Conservation (phyloP, 345 rosid genomes). For the Rhodamnia argentea region DNA sequence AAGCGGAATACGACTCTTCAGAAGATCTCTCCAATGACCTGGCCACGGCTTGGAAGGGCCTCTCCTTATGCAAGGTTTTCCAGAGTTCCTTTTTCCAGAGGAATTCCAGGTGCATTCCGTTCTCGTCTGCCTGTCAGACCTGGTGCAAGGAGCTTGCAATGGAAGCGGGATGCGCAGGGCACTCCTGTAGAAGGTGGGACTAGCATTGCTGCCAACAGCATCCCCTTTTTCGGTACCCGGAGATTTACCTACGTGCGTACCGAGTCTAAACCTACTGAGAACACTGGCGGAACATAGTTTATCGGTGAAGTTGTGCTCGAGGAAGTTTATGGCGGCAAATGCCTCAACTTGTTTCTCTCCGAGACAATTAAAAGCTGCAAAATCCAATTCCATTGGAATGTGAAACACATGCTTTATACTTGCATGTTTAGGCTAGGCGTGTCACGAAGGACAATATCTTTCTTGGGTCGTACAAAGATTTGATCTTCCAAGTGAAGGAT, state of each 20-base stretch:
- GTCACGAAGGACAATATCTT: neutral
- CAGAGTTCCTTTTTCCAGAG: slow-evolving; percentile 54
- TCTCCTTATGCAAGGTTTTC: slow-evolving; percentile 49
- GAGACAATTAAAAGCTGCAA: neutral
- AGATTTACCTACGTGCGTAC: slow-evolving; percentile 72
- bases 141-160: slow-evolving; percentile 88
- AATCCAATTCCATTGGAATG: neutral
- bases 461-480: neutral
- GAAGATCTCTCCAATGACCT: slow-evolving; percentile 44
- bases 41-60: slow-evolving; percentile 52
- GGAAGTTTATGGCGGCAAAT: neutral
- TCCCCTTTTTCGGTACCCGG: slow-evolving; percentile 30
- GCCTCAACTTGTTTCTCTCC: neutral
- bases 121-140: slow-evolving; percentile 44
- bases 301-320: neutral
- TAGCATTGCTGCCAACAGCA: slow-evolving; percentile 2
- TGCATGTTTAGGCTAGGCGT: neutral
- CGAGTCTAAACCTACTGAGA: slow-evolving; percentile 22
- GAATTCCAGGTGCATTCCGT: slow-evolving; percentile 48
- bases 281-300: neutral
- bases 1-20: slow-evolving; percentile 55
- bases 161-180: slow-evolving; percentile 72
- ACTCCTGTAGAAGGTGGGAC: slow-evolving; percentile 25
- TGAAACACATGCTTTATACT: neutral
- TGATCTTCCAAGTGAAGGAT: neutral